Evolutionary conservation across 176 grass and related monocot genomes (phyloP), one percentile per base, ranked within the genome.

Genomic region (Avena sativa): DNA sequence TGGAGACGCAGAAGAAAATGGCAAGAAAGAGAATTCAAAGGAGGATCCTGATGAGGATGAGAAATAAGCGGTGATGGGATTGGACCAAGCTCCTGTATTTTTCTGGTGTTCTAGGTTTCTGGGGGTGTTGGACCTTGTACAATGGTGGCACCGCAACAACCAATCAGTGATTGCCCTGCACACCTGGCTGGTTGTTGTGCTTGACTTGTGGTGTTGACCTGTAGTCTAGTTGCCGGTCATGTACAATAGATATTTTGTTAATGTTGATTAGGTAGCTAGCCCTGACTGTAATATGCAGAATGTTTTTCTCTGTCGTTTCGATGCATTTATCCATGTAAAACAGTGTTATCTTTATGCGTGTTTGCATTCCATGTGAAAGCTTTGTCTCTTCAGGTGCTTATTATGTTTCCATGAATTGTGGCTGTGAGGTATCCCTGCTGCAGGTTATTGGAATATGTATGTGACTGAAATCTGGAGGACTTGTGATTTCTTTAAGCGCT

Each of bases 241-340:
- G 93, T 95, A 91, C 93, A 85, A 92, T 92, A 91, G 81, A 84
- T 85, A 53, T 77, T 78, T 23, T 47, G 55, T 84, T 80, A 78
- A 28, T 66, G 79, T 86, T 76, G n/a, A 70, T 80, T 90, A 92
- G 93, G 79, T 88, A 88, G 82, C 83, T 91, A 92, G 78, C 72
- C 50, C 83, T 84, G 88, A 90, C 85, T 88, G 81, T 88, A 91
- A 84, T 84, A 26, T 91, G 84, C 72, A 36, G 60, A 88, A 88
- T 90, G 68, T 88, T 88, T 88, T 78, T 83, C 15, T 79, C 49
- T 49, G 61, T 65, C 46, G 67, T 77, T 85, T 79, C 47, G 36
- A 46, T 84, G 0, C 48, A 76, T 80, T 80, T 69, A 61, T 87
- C 67, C 52, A 20, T 92, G 80, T 92, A 82, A 91, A 88, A 82